Evolutionary conservation across 1,284 basidiomycete genomes (phyloP).

Genomic region (Porodaedalea pini): DNA sequence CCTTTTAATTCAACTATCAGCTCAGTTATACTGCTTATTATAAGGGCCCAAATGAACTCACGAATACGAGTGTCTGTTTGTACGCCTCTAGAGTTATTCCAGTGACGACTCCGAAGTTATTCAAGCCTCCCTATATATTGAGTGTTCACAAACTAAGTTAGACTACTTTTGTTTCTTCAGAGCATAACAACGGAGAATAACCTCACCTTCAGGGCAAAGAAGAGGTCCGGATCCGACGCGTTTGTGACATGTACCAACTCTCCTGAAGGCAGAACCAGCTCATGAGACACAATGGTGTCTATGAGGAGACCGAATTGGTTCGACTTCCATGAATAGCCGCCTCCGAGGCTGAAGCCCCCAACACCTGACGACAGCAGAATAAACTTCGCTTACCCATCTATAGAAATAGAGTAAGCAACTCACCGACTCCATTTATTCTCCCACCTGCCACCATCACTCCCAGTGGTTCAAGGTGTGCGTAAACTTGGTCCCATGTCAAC

Average conservation of each 20-base stretch:
- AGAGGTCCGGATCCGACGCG: conserved; percentile 12
- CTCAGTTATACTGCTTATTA: neutral
- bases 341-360: conserved; percentile 10
- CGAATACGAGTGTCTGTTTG: conserved; percentile 10
- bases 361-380: conserved; percentile 3
- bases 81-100: conserved; percentile 7
- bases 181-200: neutral
- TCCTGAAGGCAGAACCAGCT: conserved; percentile 14
- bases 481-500: conserved; percentile 26
- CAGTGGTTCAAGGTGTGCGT: conserved; percentile 20
- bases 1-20: conserved; percentile 29
- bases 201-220: conserved; percentile 17
- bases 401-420: conserved; percentile 29
- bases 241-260: conserved; percentile 12
- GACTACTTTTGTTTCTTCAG: neutral
- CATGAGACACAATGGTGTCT: conserved; percentile 12
- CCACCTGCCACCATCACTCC: conserved; percentile 26
- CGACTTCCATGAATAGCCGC: conserved; percentile 19
- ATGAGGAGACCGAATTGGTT: conserved; percentile 17
- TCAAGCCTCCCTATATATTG: conserved; percentile 14
- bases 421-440: conserved; percentile 23
- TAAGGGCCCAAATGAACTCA: neutral
- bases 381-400: neutral
- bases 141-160: too few relatives aligned
- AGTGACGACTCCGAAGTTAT: conserved; percentile 19